These are phyloP conservation scores for Macrolepiota dolichaula DNA, from an alignment of 768 basidiomycete genomes.

Conservation along the genomic window DNA sequence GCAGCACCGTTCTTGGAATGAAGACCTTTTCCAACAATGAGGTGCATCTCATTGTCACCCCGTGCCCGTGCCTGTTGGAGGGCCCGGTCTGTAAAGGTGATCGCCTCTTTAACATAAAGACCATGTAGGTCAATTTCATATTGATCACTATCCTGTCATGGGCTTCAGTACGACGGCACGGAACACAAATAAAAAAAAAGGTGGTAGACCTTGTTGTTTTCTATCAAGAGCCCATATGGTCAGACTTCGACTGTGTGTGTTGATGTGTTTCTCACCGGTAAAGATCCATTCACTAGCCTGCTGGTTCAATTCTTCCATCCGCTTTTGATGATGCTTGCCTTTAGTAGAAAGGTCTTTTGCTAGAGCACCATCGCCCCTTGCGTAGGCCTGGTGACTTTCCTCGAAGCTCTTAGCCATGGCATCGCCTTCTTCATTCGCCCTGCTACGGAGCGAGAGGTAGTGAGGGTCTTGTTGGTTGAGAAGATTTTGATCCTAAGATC, in stretches of 20 bases:
- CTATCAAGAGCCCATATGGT: slow-evolving; percentile 29
- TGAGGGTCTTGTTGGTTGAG: slow-evolving; percentile 66
- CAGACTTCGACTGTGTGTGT: not conserved
- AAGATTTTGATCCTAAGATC: slow-evolving; percentile 48
- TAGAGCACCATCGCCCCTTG: slow-evolving; percentile 63
- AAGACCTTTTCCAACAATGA: slow-evolving; percentile 94
- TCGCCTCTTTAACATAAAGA: slow-evolving; percentile 90
- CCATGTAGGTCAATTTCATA: slow-evolving; percentile 90
- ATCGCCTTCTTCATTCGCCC: slow-evolving; percentile 79
- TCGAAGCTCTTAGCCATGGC: slow-evolving; percentile 70
- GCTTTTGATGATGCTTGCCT: slow-evolving; percentile 74
- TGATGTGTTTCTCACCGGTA: slow-evolving; percentile 41
- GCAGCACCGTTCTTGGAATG: slow-evolving; percentile 75
- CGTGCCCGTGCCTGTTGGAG: slow-evolving; percentile 62
- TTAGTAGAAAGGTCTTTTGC: slow-evolving; percentile 82
- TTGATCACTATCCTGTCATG: slow-evolving; percentile 52
- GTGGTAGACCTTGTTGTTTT: slow-evolving; percentile 65
- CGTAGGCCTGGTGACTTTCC: slow-evolving; percentile 74
- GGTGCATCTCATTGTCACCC: slow-evolving; percentile 61
- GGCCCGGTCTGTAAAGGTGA: slow-evolving; percentile 66
- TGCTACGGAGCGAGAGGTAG: slow-evolving; percentile 67
- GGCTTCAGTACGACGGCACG: not conserved
- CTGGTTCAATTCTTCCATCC: slow-evolving; percentile 77
- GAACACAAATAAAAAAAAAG: not conserved
- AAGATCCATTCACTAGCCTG: slow-evolving; percentile 91